phyloP scores from a whole-genome alignment of 495 filamentous ascomycete genomes.

The Gamarada debralockiae region DNA sequence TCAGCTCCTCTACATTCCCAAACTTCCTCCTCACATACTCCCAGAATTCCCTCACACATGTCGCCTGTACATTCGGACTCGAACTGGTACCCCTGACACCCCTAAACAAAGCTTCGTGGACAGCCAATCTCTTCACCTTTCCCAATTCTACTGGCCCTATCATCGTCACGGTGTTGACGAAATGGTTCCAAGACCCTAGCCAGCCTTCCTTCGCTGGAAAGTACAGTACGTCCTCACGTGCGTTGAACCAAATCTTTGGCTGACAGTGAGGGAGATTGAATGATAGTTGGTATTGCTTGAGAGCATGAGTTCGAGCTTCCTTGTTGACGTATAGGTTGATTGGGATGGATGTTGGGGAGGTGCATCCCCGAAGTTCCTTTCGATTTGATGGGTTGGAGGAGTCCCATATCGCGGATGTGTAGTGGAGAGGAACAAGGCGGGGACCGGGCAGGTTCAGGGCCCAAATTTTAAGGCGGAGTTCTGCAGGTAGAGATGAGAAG shows the following conservation, averaged over 20 bases:
- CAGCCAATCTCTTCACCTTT: constrained; percentile 11
- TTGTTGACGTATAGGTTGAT: constrained; percentile 3
- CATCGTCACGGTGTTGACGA: neutral
- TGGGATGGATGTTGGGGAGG: constrained; percentile 8
- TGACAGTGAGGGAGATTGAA: constrained; percentile 11
- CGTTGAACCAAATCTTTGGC: constrained; percentile 6
- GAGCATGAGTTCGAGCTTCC: constrained; percentile 9
- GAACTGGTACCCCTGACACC: neutral
- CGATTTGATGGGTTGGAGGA: neutral
- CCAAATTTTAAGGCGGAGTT: constrained; percentile 46
- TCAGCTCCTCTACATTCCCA: constrained; percentile 4
- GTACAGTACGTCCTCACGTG: constrained; percentile 4
- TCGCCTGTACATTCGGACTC: neutral
- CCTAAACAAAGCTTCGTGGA: constrained; percentile 9
- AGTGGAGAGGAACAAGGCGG: constrained; percentile 10
- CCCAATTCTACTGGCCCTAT: neutral
- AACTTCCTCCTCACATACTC: constrained; percentile 10
- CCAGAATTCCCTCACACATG: constrained; percentile 14
- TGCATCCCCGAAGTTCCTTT: neutral
- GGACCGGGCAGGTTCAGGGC: constrained; percentile 35
- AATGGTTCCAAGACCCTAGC: constrained; percentile 2
- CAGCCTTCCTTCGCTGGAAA: neutral
- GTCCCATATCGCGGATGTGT: neutral
- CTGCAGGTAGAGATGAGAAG: constrained; percentile 38
- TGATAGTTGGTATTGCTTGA: constrained; percentile 2